Evolutionary conservation across 768 basidiomycete species (phyloP), one percentile per base, ranked within the genome.

Genomic region (Hydnomerulius pinastri): DNA sequence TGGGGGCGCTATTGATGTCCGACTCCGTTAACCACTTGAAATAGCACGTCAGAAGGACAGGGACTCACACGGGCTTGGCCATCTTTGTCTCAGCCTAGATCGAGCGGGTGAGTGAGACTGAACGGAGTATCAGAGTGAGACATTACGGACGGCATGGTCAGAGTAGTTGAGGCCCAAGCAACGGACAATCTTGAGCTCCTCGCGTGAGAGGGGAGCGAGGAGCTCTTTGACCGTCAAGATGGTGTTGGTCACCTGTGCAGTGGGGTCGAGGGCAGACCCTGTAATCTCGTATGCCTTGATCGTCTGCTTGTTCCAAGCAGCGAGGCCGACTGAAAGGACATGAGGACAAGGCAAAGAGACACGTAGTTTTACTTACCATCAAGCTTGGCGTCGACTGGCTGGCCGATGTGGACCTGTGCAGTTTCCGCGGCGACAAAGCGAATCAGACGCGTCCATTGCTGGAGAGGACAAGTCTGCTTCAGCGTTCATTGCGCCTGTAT

Each of bases 151-250:
- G 6, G 90, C 90, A 71, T 92, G 89, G 59, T 91, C 89, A n/a
- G 79, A 78, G 62, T 92, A 92, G 64, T 92, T 92, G 41, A 92
- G 70, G 0, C 90, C 90, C 11, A 92, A 69, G 68, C 88, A 90
- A 10, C 90, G 79, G 23, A 89, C 87, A 3, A 85, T 69, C 53
- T 80, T 81, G 54, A 90, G 74, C 60, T 89, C 76, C 53, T 85
- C 80, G 35, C 78, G 72, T 8, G 86, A 76, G 21, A 92, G 74
- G 10, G 90, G 90, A 3, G 82, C 72, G 15, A 92, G 77, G 30
- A 92, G 79, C 35, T 79, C 73, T 63, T 83, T 79, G 35, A 90
- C 88, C 3, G 88, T 90, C 37, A 92, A 71, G 0, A 86, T 65
- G 18, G 73, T 82, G 49, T 71, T 71, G 13, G 86, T 81, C 18